Base-by-base conservation (phyloP, 352 stramenopile genomes). In the Globisporangium alternatum region DNA sequence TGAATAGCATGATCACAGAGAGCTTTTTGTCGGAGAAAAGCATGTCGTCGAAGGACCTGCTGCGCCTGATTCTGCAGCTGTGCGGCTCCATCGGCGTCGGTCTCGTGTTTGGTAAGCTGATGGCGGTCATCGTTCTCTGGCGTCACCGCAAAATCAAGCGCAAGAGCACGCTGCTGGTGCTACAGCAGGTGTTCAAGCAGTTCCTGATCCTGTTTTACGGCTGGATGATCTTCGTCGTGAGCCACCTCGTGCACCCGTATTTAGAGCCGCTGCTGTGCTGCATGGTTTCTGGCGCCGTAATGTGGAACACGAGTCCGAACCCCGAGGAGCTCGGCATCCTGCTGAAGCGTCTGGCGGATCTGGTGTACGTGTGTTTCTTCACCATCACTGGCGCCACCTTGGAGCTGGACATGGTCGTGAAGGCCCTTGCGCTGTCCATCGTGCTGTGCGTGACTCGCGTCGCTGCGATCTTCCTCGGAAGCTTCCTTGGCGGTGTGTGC, bases 341-440 rank as follows among this genome's bases (percentile, higher is more conserved):
- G 47, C 55, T 89, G 28, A 81, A 86, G 54, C 69, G 77, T 1
- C 62, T 89, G 10, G 78, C 77, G 4, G 75, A 87, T 55, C 54
- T 88, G 19, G 78, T 90, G 30, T 90, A 89, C 60, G 79, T 90
- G n/a, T 81, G 76, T 55, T 90, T 90, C 56, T 90, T 90, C 65
- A 89, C 81, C 44, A 80, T 90, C 56, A 88, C 81, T 3, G 81
- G 81, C 19, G 81, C 81, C 15, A 83, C 81, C 10, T 60, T 90
- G 7, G 76, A 89, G 56, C 71, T 90, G 2, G 78, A 90, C 39
- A 88, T 86, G 76, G 66, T 90, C 3, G 74, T 73, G 47, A 86
- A 86, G 39, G 78, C 81, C 2, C 71, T 90, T 37, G 77, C 62
- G 17, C 55, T 90, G 13, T 86, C 79, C 2, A 60, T 83, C 22